Base-by-base conservation (phyloP, 108 stramenopile species). In the Aurantiochytrium sp. region DNA sequence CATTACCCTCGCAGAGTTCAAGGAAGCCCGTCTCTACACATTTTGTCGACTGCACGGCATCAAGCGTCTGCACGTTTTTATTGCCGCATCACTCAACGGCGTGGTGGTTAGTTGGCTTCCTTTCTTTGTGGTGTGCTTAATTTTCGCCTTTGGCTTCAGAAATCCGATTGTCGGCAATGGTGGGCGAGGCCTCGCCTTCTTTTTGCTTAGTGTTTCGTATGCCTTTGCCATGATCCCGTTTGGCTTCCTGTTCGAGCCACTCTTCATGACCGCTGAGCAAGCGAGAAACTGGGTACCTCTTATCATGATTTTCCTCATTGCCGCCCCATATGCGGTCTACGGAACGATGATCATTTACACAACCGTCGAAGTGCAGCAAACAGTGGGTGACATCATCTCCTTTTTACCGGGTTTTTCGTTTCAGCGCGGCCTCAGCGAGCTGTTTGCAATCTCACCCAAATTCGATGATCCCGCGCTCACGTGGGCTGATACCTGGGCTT, bases 231-330 rank as follows among this genome's bases (percentile, higher is more conserved):
- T 89, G 12, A 73, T 91, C 21, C 93, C 93, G 21, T 44, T 91
- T 49, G 93, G 93, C n/a, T 88, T 93, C 5, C 89, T 92, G 53
- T 59, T 93, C 35, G 92, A 92, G 19, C 92, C 92, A 76, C 90
- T 89, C 35, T 92, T 92, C 72, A 87, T 90, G 49, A 72, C 73
- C 44, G 69, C 57, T 51, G 89, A 92, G 45, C 43, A 44, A 43
- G 93, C 91, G 10, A 73, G 90, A 0, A 88, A 91, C 60, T 93
- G 93, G 93, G 90, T 92, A 60, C 93, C 93, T 8, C 58, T 90
- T 14, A 91, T 91, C 2, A 72, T 91, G 49, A 57, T 92, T 16
- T 72, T 60, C 5, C 72, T 93, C 42, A 89, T 91, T 5, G 92
- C 91, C 51, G 44, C 73, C 25, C 91, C 91, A 23, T 93, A 53